Conservation (phyloP, 2,329 filamentous ascomycete species). For the Endothia cerciana region DNA sequence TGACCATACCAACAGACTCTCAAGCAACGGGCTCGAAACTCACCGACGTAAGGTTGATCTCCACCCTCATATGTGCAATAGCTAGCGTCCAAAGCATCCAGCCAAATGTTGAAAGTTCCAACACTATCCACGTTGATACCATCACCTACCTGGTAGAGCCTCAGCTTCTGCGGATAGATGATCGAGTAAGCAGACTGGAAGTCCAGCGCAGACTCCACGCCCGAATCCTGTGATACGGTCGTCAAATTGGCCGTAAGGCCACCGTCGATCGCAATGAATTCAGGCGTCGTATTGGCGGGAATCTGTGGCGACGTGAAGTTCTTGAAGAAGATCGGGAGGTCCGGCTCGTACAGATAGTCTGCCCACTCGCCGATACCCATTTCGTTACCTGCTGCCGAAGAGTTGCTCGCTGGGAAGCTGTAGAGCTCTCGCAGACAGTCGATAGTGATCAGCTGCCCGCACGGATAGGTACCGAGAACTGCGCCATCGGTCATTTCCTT, state of each 20-base stretch:
- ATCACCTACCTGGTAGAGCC: slow-evolving; percentile 49
- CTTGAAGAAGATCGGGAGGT: slow-evolving; percentile 29
- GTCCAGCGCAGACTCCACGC: slow-evolving; percentile 43
- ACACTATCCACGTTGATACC: slow-evolving; percentile 38
- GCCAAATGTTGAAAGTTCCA: slow-evolving; percentile 27
- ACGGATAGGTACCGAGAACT: slow-evolving; percentile 1
- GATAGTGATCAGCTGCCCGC: slow-evolving; percentile 16
- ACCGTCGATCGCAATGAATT: slow-evolving; percentile 25
- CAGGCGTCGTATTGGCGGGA: slow-evolving; percentile 22
- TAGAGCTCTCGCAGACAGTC: slow-evolving; percentile 28
- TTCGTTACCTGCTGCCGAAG: slow-evolving; percentile 30
- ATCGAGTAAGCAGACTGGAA: slow-evolving; percentile 43
- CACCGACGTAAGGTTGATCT: slow-evolving; percentile 19
- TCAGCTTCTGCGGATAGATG: slow-evolving; percentile 45
- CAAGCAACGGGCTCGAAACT: background rate
- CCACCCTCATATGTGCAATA: slow-evolving; percentile 48
- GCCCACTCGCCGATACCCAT: slow-evolving; percentile 37
- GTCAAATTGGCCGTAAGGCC: slow-evolving; percentile 25
- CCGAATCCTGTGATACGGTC: slow-evolving; percentile 31
- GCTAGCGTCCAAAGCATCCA: slow-evolving; percentile 53
- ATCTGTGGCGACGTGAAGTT: slow-evolving; percentile 26
- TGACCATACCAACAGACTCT: background rate
- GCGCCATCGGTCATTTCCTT: slow-evolving; percentile 1
- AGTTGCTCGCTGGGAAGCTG: slow-evolving; percentile 27
- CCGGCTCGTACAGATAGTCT: slow-evolving; percentile 38